Evolutionary conservation across 2,329 filamentous ascomycete genomes (phyloP).

Genomic region (Coniosporium tulheliwenetii): DNA sequence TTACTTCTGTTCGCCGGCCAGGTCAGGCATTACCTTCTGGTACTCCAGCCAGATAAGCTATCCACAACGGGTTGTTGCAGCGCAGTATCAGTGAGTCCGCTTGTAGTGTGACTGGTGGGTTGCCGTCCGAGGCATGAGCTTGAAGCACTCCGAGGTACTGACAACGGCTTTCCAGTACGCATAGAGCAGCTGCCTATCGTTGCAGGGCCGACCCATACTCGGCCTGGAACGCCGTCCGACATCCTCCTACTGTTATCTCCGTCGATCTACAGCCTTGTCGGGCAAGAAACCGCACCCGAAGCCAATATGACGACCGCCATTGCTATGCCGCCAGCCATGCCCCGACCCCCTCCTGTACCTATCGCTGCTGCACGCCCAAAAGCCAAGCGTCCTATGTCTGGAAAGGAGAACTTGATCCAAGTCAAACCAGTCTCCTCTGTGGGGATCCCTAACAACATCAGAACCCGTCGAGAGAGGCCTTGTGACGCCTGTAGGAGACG

Average conservation of each 20-base stretch:
- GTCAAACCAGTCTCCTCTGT: conserved; percentile 14
- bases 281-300: neutral
- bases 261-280: neutral
- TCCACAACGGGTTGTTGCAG: no score
- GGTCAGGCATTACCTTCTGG: no score
- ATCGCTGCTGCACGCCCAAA: conserved; percentile 29
- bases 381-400: conserved; percentile 19
- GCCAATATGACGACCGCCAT: conserved; percentile 30
- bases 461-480: conserved; percentile 23
- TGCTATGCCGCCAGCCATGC: conserved; percentile 29
- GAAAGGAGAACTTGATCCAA: conserved; percentile 25
- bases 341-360: conserved; percentile 27
- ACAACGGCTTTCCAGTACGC: neutral
- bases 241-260: neutral
- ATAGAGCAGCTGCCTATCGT: no score
- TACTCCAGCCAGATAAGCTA: no score
- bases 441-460: conserved; percentile 20
- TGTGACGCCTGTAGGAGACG: conserved; percentile 56
- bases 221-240: no score
- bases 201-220: no score
- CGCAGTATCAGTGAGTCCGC: no score
- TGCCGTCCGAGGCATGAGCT: neutral
- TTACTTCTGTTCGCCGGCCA: no score
- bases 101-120: no score
- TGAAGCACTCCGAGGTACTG: neutral